Evolutionary conservation across 371 early-diverging fungal species (phyloP).

Genomic region (Zychaea mexicana): DNA sequence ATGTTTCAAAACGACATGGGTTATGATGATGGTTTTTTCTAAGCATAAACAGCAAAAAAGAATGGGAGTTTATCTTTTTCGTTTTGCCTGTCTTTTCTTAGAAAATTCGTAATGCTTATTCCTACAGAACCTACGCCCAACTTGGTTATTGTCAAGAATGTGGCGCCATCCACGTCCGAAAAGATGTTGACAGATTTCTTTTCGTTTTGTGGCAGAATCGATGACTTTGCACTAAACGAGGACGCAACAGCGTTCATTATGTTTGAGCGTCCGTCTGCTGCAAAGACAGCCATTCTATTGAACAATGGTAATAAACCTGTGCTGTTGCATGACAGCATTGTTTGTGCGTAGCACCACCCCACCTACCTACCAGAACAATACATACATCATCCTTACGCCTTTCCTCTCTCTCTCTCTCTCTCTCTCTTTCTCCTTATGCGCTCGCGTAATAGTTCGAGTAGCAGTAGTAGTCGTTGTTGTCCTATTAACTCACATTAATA

Average conservation of each 20-base stretch:
- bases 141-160: constrained; percentile 44
- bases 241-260: constrained; percentile 43
- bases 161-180: constrained; percentile 41
- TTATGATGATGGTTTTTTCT: too few species aligned
- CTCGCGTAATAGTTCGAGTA: too few species aligned
- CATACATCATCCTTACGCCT: background rate
- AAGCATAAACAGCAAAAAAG: too few species aligned
- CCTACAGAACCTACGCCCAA: constrained; percentile 42
- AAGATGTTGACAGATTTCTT: constrained; percentile 58
- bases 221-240: constrained; percentile 52
- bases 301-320: constrained; percentile 38
- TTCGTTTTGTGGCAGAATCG: constrained; percentile 62
- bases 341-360: background rate
- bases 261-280: constrained; percentile 56
- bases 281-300: constrained; percentile 62
- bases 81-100: background rate
- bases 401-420: too few species aligned
- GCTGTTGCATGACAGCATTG: too few species aligned
- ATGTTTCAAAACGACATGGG: too few species aligned
- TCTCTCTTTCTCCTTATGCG: too few species aligned
- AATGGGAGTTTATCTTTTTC: background rate
- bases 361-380: background rate
- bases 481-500: background rate
- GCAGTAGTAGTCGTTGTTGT: too few species aligned
- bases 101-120: constrained; percentile 13